Evolutionary conservation across 2,329 filamentous ascomycete genomes (phyloP).

Genomic region (Aspergillus tubingensis): DNA sequence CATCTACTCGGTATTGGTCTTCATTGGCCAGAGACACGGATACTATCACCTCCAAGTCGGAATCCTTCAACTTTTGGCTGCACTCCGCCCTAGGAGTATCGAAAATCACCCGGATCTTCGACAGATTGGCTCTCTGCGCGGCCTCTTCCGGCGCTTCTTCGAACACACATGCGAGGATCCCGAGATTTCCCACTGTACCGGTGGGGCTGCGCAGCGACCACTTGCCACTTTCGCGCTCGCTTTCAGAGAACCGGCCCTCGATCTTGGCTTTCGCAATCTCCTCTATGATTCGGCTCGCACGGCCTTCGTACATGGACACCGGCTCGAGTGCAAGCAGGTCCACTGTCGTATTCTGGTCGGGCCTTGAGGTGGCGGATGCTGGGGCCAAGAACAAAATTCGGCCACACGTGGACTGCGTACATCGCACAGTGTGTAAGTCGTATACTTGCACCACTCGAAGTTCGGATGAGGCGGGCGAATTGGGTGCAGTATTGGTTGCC

Average conservation of each 20-base stretch:
- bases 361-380: conserved; percentile 23
- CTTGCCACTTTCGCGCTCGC: conserved; percentile 75
- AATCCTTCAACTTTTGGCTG: conserved; percentile 33
- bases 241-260: conserved; percentile 79
- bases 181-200: conserved; percentile 58
- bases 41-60: conserved; percentile 53
- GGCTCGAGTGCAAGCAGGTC: conserved; percentile 70
- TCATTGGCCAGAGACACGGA: conserved; percentile 71
- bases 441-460: conserved; percentile 76
- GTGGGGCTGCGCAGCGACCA: conserved; percentile 77
- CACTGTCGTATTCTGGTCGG: conserved; percentile 25
- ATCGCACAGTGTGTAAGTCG: conserved; percentile 67
- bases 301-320: conserved; percentile 74
- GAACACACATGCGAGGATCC: conserved; percentile 51
- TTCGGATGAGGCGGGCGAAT: conserved; percentile 56
- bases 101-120: conserved; percentile 41
- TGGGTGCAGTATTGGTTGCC: conserved; percentile 41
- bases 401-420: conserved; percentile 54
- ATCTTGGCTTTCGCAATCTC: conserved; percentile 84
- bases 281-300: conserved; percentile 74
- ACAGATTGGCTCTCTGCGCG: conserved; percentile 53
- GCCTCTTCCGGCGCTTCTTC: conserved; percentile 44
- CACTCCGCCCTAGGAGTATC: conserved; percentile 35
- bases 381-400: conserved; percentile 41
- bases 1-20: conserved; percentile 58